Evolutionary conservation across 139 green algal species (phyloP), one percentile per base, ranked within the genome.

Genomic region (Ulvella scutata): DNA sequence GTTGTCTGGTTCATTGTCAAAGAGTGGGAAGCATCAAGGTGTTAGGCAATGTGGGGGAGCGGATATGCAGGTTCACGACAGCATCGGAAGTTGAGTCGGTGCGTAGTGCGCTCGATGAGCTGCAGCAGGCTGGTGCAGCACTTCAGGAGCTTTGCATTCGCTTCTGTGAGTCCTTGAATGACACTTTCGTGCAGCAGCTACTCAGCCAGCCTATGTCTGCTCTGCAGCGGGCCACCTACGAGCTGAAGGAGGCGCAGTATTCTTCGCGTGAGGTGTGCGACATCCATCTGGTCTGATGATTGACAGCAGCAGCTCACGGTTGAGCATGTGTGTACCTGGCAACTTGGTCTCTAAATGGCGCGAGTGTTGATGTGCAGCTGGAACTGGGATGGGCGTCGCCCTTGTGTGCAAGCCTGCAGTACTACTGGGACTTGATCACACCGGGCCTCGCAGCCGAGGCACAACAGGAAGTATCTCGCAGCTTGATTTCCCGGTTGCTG

Each of bases 121-220:
- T 67, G 51, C 51, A 67, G 17, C 51, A 67, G 17, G 51, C 51
- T 6, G 51, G 51, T 6, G 51, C 51, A 10, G 51, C 51, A 7
- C 51, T 67, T n/a, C 51, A 67, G 51, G 51, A 67, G 51, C 51
- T 67, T 0, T 67, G 51, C 51, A 67, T 67, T n/a, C 51, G 51
- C 51, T 67, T 67, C 51, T 67, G 51, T 26, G 51, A 67, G 17
- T n/a, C 51, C 10, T 26, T 67, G 1, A 26, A n/a, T 7, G 51
- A 67, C 51, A 67, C n/a, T 26, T 1, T 67, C 51, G 33, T 67
- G n/a, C 51, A 67, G 51, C 51, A 67, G 51, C 51, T 67, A 26
- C 51, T 67, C 13, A 26, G n/a, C 9, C 31, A 67, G 51, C 51
- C 51, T 26, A 67, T 67, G 51, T 23, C 9, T 26, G n/a, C 33